Evolutionary conservation across 257 asterid species (phyloP), one percentile per base, ranked within the genome.

Genomic region (Lithospermum erythrorhizon): DNA sequence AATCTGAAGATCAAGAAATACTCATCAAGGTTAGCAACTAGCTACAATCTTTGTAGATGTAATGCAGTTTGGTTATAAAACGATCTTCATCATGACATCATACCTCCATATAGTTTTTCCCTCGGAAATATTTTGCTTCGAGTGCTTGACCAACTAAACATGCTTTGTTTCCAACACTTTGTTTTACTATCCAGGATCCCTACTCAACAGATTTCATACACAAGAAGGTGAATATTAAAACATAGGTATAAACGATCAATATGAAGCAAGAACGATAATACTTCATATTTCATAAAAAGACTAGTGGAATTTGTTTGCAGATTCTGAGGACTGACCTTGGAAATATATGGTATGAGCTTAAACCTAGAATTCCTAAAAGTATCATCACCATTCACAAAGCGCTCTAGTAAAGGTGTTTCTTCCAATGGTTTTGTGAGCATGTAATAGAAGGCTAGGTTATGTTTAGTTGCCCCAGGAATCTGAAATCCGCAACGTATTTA

Each of bases 171-270:
- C 98, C 98, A 55, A 90, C 98, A 21, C 98, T 90, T 73, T 90
- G 96, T 78, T 90, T 90, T 32, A 90, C 95, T 80, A 90, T 85
- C 98, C 98, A 90, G 54, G 96, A 90, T 60, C 96, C 98, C 96
- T 90, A 77, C 21, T 19, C 32, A 24, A 20, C 16, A 41, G 14
- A 41, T 41, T 11, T 11, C 49, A 41, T 2, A 35, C 13, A 35
- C 45, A 10, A 35, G 3, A 35, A 35, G 13, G 45, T 35, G 2
- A 13, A 8, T 35, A 35, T 14, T 13, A 13, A 41, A 11, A 11
- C 49, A 41, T 9, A 11, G 17, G 49, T 8, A 13, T 41, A 41
- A 41, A 41, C 18, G 18, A 41, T 41, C 49, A 41, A 32, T 41
- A 41, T 41, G 48, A 41, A 41, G 15, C 48, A 41, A 41, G 48